Percentiles rank a stretch among this genome's conserved stretches.
phyloP scores from a whole-genome alignment of 371 early-diverging fungal species.

The Saksenaea vasiformis region DNA sequence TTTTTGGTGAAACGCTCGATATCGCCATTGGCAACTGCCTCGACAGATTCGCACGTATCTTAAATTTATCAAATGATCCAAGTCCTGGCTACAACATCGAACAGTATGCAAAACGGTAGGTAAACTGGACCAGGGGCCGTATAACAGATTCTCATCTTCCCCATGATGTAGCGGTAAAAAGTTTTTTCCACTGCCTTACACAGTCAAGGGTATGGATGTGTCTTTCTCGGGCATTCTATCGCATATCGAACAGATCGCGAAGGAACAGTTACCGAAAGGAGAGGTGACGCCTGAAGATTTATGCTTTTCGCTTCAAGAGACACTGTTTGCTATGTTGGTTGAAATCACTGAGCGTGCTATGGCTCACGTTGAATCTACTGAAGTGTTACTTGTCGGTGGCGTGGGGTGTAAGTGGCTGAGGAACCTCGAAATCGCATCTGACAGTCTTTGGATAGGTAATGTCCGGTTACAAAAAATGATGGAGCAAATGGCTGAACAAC shows the following conservation, averaged over 20 bases:
- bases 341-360: slow-evolving; percentile 99
- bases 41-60: slow-evolving; percentile 96
- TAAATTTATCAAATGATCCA: slow-evolving; percentile 96
- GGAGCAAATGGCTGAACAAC: slow-evolving; percentile 92
- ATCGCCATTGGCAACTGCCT: slow-evolving; percentile 99
- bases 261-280: slow-evolving; percentile 60
- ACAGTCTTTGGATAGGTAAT: slow-evolving; percentile 57
- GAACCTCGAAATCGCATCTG: background rate
- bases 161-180: slow-evolving; percentile 69
- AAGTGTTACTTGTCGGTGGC: slow-evolving; percentile 99
- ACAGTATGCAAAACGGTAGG: slow-evolving; percentile 89
- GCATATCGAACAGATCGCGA: slow-evolving; percentile 81
- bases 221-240: slow-evolving; percentile 98
- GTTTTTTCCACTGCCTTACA: slow-evolving; percentile 93
- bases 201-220: slow-evolving; percentile 99
- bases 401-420: slow-evolving; percentile 86
- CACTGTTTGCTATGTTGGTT: slow-evolving; percentile 98
- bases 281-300: slow-evolving; percentile 84
- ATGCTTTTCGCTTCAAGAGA: slow-evolving; percentile 99
- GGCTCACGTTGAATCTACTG: slow-evolving; percentile 94
- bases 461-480: slow-evolving; percentile 98
- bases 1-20: slow-evolving; percentile 99
- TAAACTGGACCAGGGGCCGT: slow-evolving; percentile 1
- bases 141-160: background rate
- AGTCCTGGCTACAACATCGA: slow-evolving; percentile 99